Conservation (phyloP, 257 asterid genomes). For the Solanum okadae region DNA sequence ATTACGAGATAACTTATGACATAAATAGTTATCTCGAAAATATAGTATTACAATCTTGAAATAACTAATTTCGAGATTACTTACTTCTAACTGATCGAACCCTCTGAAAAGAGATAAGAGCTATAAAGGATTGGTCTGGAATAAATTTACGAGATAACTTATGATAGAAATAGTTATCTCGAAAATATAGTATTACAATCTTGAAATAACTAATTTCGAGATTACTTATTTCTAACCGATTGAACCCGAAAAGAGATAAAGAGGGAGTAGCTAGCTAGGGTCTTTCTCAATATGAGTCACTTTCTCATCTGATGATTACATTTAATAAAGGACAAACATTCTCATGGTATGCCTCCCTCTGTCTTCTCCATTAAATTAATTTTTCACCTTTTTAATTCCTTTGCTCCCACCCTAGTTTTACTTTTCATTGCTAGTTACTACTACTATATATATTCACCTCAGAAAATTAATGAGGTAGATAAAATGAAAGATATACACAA, state of each 20-base stretch:
- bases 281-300: conserved; percentile 67
- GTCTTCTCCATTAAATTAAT: conserved; percentile 9
- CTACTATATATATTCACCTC: neutral
- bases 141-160: no score
- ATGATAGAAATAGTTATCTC: fast-evolving
- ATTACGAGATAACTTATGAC: no score
- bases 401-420: neutral
- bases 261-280: conserved; percentile 13
- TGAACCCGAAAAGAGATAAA: neutral
- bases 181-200: no score
- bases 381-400: neutral
- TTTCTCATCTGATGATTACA: conserved; percentile 58
- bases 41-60: no score
- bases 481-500: neutral
- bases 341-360: conserved; percentile 90
- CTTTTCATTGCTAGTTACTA: neutral
- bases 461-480: neutral
- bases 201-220: fast-evolving
- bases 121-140: no score
- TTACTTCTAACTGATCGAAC: no score
- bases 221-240: neutral
- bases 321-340: conserved; percentile 69
- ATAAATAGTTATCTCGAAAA: no score
- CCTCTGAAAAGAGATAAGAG: neutral
- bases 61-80: no score